Percentiles rank a stretch among this genome's conserved stretches.
Conservation (phyloP, 345 rosid genomes). For the Citrus sp. region DNA sequence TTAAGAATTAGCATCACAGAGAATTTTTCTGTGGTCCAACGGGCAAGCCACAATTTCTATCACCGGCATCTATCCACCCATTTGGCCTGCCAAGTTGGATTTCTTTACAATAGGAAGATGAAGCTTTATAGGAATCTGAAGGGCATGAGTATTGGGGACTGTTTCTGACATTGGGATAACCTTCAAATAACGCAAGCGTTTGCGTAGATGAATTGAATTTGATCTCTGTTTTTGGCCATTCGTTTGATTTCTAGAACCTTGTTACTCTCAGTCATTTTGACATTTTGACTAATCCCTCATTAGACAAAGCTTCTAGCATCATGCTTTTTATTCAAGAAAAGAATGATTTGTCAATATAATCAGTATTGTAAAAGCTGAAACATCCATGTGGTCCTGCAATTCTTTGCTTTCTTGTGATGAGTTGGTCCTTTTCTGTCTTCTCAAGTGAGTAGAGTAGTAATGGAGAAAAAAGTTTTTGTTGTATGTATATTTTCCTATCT, state of each 20-base stretch:
- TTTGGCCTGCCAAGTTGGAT: background rate
- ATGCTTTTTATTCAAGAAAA: background rate
- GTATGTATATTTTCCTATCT: background rate
- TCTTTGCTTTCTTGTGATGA: slow-evolving; percentile 16
- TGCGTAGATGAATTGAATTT: slow-evolving; percentile 2
- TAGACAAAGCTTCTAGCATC: background rate
- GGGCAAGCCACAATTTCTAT: background rate
- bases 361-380: slow-evolving; percentile 15
- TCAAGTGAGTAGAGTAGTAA: background rate
- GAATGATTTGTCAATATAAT: slow-evolving; percentile 7
- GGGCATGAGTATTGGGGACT: background rate
- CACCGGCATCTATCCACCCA: background rate
- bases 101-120: background rate
- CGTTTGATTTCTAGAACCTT: background rate
- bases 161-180: background rate
- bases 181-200: background rate
- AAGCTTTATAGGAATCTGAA: background rate
- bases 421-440: slow-evolving; percentile 12
- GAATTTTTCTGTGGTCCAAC: background rate
- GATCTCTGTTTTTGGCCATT: slow-evolving; percentile 6
- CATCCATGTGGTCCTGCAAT: background rate
- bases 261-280: background rate
- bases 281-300: slow-evolving; percentile 1
- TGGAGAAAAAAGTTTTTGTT: background rate
- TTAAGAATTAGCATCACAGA: background rate